phyloP scores from a whole-genome alignment of 164 flowering plant genomes.

The Magnolia kwangsiensis region DNA sequence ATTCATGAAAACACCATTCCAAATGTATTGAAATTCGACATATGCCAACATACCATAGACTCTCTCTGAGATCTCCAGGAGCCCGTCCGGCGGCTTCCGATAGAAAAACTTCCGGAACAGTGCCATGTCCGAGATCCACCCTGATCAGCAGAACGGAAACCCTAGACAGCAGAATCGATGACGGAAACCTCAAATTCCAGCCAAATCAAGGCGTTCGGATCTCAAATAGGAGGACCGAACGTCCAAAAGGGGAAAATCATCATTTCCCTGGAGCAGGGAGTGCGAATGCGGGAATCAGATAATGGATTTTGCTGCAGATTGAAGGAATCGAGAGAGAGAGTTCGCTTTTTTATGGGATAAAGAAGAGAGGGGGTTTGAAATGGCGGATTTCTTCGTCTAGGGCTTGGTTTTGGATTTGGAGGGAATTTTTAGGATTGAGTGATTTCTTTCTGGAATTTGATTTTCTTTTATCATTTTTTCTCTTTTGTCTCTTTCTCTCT shows the following conservation, averaged over 20 bases:
- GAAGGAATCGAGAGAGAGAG: constrained; percentile 7
- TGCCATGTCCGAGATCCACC: constrained; percentile 27
- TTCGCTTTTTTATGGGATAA: background rate
- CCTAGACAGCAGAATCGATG: constrained; percentile 7
- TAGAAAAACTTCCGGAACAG: constrained; percentile 51
- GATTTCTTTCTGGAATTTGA: background rate
- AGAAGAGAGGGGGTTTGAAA: constrained; percentile 2
- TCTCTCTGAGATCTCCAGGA: constrained; percentile 54
- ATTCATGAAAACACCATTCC: background rate
- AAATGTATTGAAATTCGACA: background rate
- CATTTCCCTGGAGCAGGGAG: constrained; percentile 8
- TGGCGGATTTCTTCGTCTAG: background rate
- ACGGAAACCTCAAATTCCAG: constrained; percentile 4
- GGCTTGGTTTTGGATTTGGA: background rate
- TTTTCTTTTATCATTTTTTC: too few relatives aligned
- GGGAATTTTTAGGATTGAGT: background rate
- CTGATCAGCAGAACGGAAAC: constrained; percentile 4
- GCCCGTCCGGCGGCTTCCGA: constrained; percentile 52
- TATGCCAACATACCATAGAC: constrained; percentile 36
- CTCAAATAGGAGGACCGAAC: constrained; percentile 5
- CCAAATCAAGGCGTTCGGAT: background rate
- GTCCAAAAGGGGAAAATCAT: constrained; percentile 7
- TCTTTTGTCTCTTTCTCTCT: background rate
- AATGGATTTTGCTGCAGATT: constrained; percentile 12
- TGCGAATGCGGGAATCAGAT: constrained; percentile 16